Evolutionary conservation across 2,329 filamentous ascomycete genomes (phyloP).

Genomic region (Colletotrichum salicis): DNA sequence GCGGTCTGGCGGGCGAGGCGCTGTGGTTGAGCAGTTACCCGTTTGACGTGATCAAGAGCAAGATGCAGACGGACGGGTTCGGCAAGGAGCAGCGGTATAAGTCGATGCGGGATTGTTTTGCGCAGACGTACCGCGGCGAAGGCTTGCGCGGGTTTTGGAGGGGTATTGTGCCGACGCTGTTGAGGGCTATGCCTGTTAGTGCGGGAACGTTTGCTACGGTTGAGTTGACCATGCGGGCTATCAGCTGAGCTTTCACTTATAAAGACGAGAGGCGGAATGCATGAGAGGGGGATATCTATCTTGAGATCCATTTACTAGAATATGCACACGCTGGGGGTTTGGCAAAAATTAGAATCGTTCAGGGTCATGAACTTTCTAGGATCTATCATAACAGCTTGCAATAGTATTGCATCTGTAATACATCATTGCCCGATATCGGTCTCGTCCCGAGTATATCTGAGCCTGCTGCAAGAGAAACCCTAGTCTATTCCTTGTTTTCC

Average conservation of each 20-base stretch:
- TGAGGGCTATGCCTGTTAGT: constrained; percentile 96
- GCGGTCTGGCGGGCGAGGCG: constrained; percentile 91
- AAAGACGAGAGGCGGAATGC: neutral
- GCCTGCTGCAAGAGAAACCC: neutral
- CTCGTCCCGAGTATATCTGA: neutral
- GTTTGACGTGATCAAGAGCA: constrained; percentile 97
- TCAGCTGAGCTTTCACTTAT: constrained; percentile 49
- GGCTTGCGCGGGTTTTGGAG: constrained; percentile 92
- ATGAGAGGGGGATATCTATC: neutral
- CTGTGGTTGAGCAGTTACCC: constrained; percentile 95
- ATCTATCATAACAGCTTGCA: neutral
- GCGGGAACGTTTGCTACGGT: constrained; percentile 96
- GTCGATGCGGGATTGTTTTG: constrained; percentile 90
- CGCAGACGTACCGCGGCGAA: constrained; percentile 80
- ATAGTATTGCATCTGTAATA: neutral
- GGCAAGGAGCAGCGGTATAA: constrained; percentile 76
- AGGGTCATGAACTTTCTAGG: neutral
- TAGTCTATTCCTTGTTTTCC: constrained; percentile 62
- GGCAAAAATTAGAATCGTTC: constrained; percentile 3
- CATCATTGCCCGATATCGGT: neutral
- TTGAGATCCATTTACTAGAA: neutral
- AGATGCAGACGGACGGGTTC: constrained; percentile 98
- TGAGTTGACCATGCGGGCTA: constrained; percentile 72
- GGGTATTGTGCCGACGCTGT: constrained; percentile 87
- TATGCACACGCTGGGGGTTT: neutral